Evolutionary conservation across 148 eudicot genomes (phyloP), one percentile per base, ranked within the genome.

Genomic region (Rhododendron williamsianum): DNA sequence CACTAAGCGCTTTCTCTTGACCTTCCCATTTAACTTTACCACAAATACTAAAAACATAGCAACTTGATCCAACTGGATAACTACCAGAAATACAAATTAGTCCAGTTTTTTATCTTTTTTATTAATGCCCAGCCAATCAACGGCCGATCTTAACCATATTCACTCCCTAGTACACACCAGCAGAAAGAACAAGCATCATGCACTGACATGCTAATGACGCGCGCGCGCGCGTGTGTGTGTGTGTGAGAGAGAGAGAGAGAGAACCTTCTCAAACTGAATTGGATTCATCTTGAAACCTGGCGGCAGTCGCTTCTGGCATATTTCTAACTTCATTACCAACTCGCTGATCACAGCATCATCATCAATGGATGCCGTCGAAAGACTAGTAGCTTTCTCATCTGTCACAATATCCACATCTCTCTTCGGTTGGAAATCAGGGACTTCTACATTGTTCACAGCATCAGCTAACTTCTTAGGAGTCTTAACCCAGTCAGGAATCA

Each of bases 191-290:
- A 36, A 76, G 52, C 15, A 7, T 10, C 49, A 76, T 46, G n/a
- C 33, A 23, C 4, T 4, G 18, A 45, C 49, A 23, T 45, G 54
- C 81, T 78, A 45, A 23, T 11, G 16, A 43, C 12, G 3, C 43
- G 51, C 21, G 67, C 6, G 11, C 2, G 69, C 23, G 27, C 7
- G 27, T n/a, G n/a, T 21, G 69, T 54, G 19, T 51, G 54, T 4
- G 54, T 19, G 19, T 12, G 45, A 43, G 30, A 43, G 80, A 23
- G 46, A 38, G 79, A 36, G 49, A 76, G 30, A 46, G 6, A 36
- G 27, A 83, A 96, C 99, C 98, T 96, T 96, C 90, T 96, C 99
- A 90, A 96, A 96, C 87, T 93, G 98, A 89, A 96, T 93, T 7
- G 98, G 95, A 76, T 94, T 94, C 99, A 96, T 92, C 93, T 85